Evolutionary conservation across 352 stramenopile species (phyloP).

Genomic region (Phytopythium mirpurense): DNA sequence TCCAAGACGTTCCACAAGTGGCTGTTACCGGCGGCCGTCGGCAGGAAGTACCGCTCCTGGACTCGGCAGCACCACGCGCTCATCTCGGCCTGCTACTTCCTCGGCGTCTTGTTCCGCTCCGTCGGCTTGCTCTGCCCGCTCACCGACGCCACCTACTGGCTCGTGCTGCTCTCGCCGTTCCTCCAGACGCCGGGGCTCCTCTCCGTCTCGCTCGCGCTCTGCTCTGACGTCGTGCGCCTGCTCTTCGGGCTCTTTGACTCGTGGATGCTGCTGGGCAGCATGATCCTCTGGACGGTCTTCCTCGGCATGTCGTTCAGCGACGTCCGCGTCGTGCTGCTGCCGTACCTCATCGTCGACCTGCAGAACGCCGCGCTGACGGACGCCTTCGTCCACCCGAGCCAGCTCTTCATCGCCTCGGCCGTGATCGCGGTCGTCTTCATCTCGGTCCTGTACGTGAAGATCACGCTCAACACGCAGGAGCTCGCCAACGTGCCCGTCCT

Average conservation of each 20-base stretch:
- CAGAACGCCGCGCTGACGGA: constrained; percentile 2
- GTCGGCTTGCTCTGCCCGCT: constrained; percentile 5
- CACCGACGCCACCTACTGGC: constrained; percentile 1
- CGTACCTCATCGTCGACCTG: neutral
- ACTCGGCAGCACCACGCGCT: neutral
- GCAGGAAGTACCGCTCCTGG: constrained; percentile 1
- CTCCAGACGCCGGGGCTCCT: neutral
- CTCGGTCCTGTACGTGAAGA: neutral
- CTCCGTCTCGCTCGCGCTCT: constrained; percentile 1
- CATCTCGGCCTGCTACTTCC: constrained; percentile 2
- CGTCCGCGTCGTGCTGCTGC: constrained; percentile 1
- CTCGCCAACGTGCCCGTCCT: neutral
- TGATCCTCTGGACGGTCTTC: constrained; percentile 6
- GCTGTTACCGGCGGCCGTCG: neutral
- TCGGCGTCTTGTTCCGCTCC: constrained; percentile 1
- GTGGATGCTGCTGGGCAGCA: constrained; percentile 1
- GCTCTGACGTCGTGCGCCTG: neutral
- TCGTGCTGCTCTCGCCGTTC: neutral
- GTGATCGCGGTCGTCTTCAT: constrained; percentile 3
- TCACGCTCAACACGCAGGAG: neutral
- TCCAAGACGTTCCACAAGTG: neutral
- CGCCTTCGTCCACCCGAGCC: neutral
- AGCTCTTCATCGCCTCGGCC: neutral
- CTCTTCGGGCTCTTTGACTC: neutral
- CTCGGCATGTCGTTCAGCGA: constrained; percentile 5